A percentile compares a stretch with the other conserved stretches of the same genome.
Conservation (phyloP, 768 basidiomycete species). For the Phlebiopsis flavidoalba region DNA sequence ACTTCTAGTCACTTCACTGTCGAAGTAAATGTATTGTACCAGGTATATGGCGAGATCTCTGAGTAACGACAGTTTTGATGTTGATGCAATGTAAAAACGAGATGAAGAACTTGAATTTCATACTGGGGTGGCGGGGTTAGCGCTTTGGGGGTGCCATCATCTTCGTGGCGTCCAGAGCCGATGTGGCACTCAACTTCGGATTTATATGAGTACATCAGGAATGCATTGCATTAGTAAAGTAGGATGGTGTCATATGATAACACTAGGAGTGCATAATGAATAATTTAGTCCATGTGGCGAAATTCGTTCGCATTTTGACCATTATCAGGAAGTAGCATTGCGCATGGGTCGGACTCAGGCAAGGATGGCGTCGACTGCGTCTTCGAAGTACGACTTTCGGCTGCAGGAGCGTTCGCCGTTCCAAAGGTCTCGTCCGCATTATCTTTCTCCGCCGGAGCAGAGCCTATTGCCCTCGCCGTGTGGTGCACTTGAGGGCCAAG, state of each 20-base stretch:
- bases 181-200: too few relatives aligned
- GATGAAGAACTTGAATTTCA: not conserved
- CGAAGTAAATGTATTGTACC: too few relatives aligned
- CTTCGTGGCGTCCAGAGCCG: not conserved
- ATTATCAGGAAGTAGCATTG: not conserved
- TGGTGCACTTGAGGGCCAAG: constrained; percentile 64
- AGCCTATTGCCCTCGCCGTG: constrained; percentile 29
- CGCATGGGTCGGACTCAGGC: not conserved
- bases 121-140: not conserved
- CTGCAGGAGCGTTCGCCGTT: constrained; percentile 54
- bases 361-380: constrained; percentile 50
- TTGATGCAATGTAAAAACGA: too few relatives aligned
- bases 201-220: not conserved
- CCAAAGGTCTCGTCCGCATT: constrained; percentile 40
- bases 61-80: too few relatives aligned
- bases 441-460: not conserved
- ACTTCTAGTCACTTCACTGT: too few relatives aligned
- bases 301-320: not conserved
- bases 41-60: too few relatives aligned
- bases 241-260: not conserved
- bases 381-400: constrained; percentile 78
- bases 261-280: not conserved
- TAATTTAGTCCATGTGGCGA: not conserved
- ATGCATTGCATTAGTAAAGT: not conserved
- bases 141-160: not conserved